phyloP scores from a whole-genome alignment of 2,329 filamentous ascomycete genomes.

The Ascochyta viciae-villosae region DNA sequence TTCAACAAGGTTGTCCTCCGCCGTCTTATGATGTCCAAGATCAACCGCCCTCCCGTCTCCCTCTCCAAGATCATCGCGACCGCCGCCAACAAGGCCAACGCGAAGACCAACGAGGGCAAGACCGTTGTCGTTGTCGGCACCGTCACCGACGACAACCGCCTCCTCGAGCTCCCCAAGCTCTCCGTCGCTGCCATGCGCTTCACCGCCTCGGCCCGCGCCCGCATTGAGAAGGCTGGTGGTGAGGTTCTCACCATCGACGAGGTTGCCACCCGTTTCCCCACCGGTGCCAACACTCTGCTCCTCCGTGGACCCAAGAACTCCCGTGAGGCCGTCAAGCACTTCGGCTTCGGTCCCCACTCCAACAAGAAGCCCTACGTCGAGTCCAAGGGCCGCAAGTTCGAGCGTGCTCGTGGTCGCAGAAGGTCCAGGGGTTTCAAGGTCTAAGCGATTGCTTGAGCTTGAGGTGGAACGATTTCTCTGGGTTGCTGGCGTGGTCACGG shows the following conservation, averaged over 20 bases:
- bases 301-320: constrained; percentile 98
- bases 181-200: constrained; percentile 94
- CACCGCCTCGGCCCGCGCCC: constrained; percentile 92
- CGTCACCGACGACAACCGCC: constrained; percentile 21
- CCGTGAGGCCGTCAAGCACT: constrained; percentile 98
- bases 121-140: constrained; percentile 77
- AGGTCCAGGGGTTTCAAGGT: constrained; percentile 99
- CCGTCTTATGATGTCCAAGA: constrained; percentile 97
- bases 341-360: constrained; percentile 96
- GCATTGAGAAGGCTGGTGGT: constrained; percentile 92
- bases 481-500: constrained; percentile 48
- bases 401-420: constrained; percentile 98
- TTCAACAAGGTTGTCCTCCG: constrained; percentile 99
- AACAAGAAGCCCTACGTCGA: constrained; percentile 98
- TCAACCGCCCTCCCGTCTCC: constrained; percentile 88
- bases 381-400: constrained; percentile 99
- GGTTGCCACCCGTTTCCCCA: constrained; percentile 92
- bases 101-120: constrained; percentile 71
- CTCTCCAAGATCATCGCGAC: constrained; percentile 83
- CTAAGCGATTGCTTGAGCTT: constrained; percentile 62
- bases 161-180: constrained; percentile 79
- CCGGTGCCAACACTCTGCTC: constrained; percentile 94
- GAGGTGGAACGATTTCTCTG: constrained; percentile 45
- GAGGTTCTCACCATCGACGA: constrained; percentile 96
- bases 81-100: constrained; percentile 60